Evolutionary conservation across 768 basidiomycete genomes (phyloP).

Genomic region (Paxillus ammoniavirescens): DNA sequence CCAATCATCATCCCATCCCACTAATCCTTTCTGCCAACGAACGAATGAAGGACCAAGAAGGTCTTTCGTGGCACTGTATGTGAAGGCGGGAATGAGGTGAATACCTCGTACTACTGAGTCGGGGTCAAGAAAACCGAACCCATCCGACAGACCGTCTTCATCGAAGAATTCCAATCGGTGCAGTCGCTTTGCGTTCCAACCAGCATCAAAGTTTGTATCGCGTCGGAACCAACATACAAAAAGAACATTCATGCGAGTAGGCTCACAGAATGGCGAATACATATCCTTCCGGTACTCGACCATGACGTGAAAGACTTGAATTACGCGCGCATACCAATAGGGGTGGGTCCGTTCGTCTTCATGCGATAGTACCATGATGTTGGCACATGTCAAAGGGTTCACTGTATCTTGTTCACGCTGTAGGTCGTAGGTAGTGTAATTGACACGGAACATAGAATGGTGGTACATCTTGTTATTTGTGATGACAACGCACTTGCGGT

Average conservation of each 20-base stretch:
- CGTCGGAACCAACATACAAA: constrained; percentile 40
- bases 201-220: constrained; percentile 21
- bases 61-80: constrained; percentile 12
- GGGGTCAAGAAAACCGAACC: constrained; percentile 50
- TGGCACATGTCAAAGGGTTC: constrained; percentile 32
- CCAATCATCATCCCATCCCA: too few relatives aligned
- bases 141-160: constrained; percentile 12
- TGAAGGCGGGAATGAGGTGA: constrained; percentile 45
- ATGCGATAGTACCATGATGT: constrained; percentile 36
- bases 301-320: constrained; percentile 16
- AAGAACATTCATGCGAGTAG: constrained; percentile 36
- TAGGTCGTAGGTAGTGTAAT: constrained; percentile 31
- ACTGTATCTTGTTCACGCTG: constrained; percentile 36
- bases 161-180: constrained; percentile 40
- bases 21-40: too few relatives aligned
- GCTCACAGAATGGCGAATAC: background rate
- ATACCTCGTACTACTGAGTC: constrained; percentile 34
- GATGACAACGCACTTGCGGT: constrained; percentile 22
- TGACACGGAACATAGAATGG: constrained; percentile 20
- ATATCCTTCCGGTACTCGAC: background rate
- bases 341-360: constrained; percentile 31
- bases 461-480: constrained; percentile 18
- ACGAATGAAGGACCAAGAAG: background rate
- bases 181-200: constrained; percentile 29
- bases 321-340: constrained; percentile 34